Evolutionary conservation across 495 filamentous ascomycete species (phyloP), one percentile per base, ranked within the genome.

Genomic region (Trichoderma parareesei): DNA sequence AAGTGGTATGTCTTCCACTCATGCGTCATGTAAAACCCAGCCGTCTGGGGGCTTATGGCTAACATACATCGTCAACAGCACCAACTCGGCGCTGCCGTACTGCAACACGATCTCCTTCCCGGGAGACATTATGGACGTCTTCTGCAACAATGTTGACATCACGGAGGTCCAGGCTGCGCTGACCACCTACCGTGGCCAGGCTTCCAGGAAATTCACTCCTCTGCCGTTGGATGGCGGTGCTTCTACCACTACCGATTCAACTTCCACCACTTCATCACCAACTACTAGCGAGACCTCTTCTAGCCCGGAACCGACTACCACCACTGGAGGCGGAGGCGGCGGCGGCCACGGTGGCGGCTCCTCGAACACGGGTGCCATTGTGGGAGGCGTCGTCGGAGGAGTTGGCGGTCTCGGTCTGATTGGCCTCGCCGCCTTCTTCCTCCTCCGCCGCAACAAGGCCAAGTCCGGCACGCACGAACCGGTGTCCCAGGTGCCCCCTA

Each of bases 341-440:
- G 38, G 20, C 64, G 18, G 53, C 14, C 64, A 61, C 10, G 61
- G 60, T 7, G 74, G 74, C 3, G 69, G 70, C n/a, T 35, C 27
- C 53, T 20, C 18, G 48, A 57, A 37, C 27, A 37, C 27, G 35
- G 53, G 76, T 16, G 74, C 79, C 60, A 79, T 84, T 49, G 77
- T 76, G 9, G 81, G 81, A 13, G 81, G 81, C 44, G 77, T 77
- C 35, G 73, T 82, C 7, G 81, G 81, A 41, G 81, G 79, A 27
- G 70, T 82, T 38, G 81, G 67, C 10, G 75, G 70, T 27, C 66
- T 79, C n/a, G 74, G 71, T 7, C 68, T 82, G n/a, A 69, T 76
- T 63, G 74, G 69, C 7, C 62, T 80, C 10, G 77, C 67, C 41
- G 67, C 75, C 48, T 69, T 76, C 65, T 76, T 77, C 68, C 49